Conservation (phyloP, 176 grass and related monocot species). For the Carex scoparia region DNA sequence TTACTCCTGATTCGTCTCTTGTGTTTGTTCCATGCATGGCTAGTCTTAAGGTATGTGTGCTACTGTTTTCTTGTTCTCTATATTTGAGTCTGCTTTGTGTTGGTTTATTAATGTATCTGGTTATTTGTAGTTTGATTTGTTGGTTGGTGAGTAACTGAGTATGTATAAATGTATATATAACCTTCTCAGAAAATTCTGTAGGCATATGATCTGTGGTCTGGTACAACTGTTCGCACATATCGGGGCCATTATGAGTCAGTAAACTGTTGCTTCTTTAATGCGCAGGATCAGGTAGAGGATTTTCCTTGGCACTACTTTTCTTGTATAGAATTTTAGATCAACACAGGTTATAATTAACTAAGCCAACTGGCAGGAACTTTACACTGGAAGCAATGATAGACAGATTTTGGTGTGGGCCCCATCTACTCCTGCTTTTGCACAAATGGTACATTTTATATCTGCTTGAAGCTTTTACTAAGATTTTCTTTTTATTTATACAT, state of each 20-base stretch:
- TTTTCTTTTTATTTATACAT: not conserved
- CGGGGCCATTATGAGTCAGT: slow-evolving; percentile 84
- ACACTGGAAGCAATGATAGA: slow-evolving; percentile 92
- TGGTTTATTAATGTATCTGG: not conserved
- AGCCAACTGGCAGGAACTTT: slow-evolving; percentile 61
- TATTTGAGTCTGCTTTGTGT: not conserved
- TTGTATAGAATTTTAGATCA: not conserved
- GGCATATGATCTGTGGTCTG: slow-evolving; percentile 81
- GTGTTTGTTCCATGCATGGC: slow-evolving; percentile 87
- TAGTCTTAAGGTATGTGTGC: slow-evolving; percentile 57
- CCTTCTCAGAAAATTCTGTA: slow-evolving; percentile 13
- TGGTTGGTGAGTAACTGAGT: not conserved
- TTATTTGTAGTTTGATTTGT: slow-evolving; percentile 14
- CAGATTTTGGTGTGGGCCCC: slow-evolving; percentile 98
- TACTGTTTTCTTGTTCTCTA: slow-evolving; percentile 14
- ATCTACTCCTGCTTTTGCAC: slow-evolving; percentile 43
- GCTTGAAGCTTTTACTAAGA: not conserved
- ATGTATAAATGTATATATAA: not conserved
- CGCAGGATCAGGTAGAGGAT: slow-evolving; percentile 53
- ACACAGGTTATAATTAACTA: slow-evolving; percentile 10
- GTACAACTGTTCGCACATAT: slow-evolving; percentile 49
- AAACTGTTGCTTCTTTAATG: slow-evolving; percentile 75
- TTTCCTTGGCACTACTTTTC: slow-evolving; percentile 2
- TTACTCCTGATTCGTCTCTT: slow-evolving; percentile 61
- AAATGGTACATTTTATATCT: slow-evolving; percentile 52